Evolutionary conservation across 2,329 filamentous ascomycete species (phyloP), one percentile per base, ranked within the genome.

Genomic region (Plectosphaerella sp.): DNA sequence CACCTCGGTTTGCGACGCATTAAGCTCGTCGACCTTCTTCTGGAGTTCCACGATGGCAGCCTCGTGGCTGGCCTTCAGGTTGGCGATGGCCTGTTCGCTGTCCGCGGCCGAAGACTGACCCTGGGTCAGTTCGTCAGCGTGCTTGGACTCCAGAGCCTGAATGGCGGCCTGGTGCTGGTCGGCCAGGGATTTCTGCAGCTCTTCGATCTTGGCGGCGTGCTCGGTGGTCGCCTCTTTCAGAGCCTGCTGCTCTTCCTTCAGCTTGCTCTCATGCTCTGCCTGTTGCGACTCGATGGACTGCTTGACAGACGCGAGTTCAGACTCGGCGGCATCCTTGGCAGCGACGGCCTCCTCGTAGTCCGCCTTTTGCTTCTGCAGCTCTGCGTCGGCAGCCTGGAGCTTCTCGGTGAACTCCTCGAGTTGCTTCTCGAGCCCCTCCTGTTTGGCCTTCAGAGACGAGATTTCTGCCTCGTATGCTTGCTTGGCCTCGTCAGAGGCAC

Each of bases 1-100:
- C 7, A 79, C 61, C 5, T 68, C 66, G n/a, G 66, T 64, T 48
- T 76, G 76, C 2, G 76, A 74, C 2, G 74, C 69, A 1, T 71
- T 71, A 49, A 84, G 63, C 41, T 78, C 75, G 18, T 81, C 75
- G 33, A 86, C 71, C 65, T 80, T 77, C 60, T 71, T 75, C 64
- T 84, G 76, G 45, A 86, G 66, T 18, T 76, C 75, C 22, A 70
- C 71, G 28, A 75, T 60, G 4, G 70, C 65, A 11, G 70, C 60
- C 51, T 83, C 77, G 55, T 85, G 79, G 47, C 67, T 67, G 4
- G 72, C 59, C 60, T 76, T 79, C 46, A 84, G 67, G 10, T 80
- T 77, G 10, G 72, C 65, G 25, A 84, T 62, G 18, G 74, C 70
- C 51, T 75, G 68, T 54, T 81, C 75, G 28, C 80, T 75, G 2